These are phyloP conservation scores for Immersiella caudata DNA, from an alignment of 495 filamentous ascomycete genomes.

Conservation along the genomic window DNA sequence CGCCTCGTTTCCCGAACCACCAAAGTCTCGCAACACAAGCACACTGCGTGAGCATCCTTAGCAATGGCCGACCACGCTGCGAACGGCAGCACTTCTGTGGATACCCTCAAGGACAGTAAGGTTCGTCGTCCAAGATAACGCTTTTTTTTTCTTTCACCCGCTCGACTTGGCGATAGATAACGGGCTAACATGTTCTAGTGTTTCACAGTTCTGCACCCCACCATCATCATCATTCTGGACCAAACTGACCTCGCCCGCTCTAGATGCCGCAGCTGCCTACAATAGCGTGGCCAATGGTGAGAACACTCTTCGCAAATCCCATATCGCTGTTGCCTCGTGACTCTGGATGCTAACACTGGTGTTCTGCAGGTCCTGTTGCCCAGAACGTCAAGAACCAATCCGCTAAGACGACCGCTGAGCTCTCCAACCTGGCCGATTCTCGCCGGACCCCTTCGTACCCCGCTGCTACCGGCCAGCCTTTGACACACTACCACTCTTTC, in stretches of 20 bases:
- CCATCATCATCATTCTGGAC: conserved; percentile 6
- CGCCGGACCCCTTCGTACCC: conserved; percentile 67
- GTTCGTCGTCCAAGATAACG: conserved; percentile 34
- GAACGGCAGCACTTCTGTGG: conserved; percentile 33
- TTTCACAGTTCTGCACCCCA: conserved; percentile 34
- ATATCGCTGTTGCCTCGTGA: conserved; percentile 6
- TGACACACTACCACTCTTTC: conserved; percentile 96
- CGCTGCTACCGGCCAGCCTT: conserved; percentile 79
- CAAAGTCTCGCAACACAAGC: conserved; percentile 7
- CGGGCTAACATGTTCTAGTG: conserved; percentile 39
- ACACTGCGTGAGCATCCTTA: conserved; percentile 23
- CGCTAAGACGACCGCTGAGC: conserved; percentile 70
- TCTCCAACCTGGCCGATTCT: conserved; percentile 72
- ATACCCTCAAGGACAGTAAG: conserved; percentile 51
- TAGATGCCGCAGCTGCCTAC: conserved; percentile 49
- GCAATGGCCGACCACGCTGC: conserved; percentile 40
- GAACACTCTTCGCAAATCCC: conserved; percentile 5
- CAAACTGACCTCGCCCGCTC: conserved; percentile 27
- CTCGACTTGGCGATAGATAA: conserved; percentile 21
- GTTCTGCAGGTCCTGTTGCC: conserved; percentile 67
- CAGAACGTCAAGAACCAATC: conserved; percentile 75
- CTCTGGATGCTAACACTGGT: conserved; percentile 29
- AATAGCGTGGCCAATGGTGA: conserved; percentile 46
- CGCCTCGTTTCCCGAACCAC: background rate
- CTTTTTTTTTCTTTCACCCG: conserved; percentile 7